phyloP scores from a whole-genome alignment of 257 asterid species.

The Nicotiana attenuata region DNA sequence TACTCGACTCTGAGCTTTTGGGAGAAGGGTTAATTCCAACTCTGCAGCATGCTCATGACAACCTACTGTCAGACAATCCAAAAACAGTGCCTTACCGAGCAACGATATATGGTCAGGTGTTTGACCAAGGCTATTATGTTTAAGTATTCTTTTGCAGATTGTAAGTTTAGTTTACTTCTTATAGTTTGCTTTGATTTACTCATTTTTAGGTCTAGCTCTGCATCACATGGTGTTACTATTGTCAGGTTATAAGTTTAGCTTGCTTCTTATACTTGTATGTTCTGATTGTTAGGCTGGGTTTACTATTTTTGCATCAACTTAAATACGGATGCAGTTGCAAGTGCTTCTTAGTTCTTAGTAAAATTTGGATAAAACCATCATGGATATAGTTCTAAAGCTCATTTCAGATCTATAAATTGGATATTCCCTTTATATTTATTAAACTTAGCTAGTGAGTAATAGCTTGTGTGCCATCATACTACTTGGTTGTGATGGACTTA shows the following conservation, averaged over 20 bases:
- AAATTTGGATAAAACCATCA: background rate
- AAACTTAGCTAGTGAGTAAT: background rate
- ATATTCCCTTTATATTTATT: background rate
- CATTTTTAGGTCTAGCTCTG: background rate
- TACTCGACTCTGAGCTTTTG: constrained; percentile 85
- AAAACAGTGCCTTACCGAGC: constrained; percentile 79
- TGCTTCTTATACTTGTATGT: background rate
- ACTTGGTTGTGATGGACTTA: background rate
- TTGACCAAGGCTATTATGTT: constrained; percentile 13
- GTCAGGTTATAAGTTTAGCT: too few relatives aligned
- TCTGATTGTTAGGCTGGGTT: background rate
- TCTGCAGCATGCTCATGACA: constrained; percentile 94
- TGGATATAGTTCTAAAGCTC: background rate
- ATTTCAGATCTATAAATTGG: background rate
- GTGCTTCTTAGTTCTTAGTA: background rate
- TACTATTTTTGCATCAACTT: background rate
- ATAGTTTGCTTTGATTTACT: background rate
- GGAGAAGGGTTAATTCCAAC: constrained; percentile 98
- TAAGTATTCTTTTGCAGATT: background rate
- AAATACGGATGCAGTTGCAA: background rate
- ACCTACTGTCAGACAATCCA: constrained; percentile 74
- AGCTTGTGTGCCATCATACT: background rate
- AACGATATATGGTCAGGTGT: constrained; percentile 87
- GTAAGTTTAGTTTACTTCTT: background rate
- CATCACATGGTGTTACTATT: background rate